Percentiles rank a stretch among this genome's conserved stretches.
Conservation (phyloP, 2,329 filamentous ascomycete species). For the Trichoderma endophyticum region DNA sequence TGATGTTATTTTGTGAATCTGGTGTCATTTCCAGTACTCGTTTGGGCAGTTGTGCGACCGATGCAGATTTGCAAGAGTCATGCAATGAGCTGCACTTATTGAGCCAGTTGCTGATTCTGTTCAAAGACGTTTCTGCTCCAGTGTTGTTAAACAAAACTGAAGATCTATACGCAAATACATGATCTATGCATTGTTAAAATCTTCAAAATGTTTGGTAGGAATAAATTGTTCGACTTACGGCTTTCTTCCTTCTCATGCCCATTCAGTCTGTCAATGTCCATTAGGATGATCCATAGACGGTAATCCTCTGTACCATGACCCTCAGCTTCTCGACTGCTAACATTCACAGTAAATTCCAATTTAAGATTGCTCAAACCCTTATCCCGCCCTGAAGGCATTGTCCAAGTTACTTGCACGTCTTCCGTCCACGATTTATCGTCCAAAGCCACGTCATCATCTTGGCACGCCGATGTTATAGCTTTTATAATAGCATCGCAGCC, state of each 20-base stretch:
- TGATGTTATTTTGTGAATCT: background rate
- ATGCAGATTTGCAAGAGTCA: background rate
- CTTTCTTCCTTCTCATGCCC: background rate
- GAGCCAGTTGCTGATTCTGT: constrained; percentile 1
- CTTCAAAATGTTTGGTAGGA: background rate
- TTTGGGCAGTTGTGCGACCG: background rate
- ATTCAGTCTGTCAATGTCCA: background rate
- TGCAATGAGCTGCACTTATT: background rate
- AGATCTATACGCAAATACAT: background rate
- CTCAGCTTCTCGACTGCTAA: background rate
- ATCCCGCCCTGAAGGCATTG: background rate
- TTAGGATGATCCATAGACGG: background rate
- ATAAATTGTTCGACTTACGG: background rate
- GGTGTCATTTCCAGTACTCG: background rate
- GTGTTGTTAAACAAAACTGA: background rate
- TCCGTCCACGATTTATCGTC: background rate
- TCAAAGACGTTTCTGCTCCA: background rate
- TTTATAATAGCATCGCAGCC: background rate
- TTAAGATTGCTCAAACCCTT: background rate
- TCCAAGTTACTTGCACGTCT: background rate
- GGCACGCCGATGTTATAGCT: background rate
- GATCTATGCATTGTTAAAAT: background rate
- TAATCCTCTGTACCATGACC: background rate
- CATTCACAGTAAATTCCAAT: background rate
- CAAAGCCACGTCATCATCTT: background rate